Evolutionary conservation across 306 rosid genomes (phyloP).

Genomic region (Psophocarpus tetragonolobus): DNA sequence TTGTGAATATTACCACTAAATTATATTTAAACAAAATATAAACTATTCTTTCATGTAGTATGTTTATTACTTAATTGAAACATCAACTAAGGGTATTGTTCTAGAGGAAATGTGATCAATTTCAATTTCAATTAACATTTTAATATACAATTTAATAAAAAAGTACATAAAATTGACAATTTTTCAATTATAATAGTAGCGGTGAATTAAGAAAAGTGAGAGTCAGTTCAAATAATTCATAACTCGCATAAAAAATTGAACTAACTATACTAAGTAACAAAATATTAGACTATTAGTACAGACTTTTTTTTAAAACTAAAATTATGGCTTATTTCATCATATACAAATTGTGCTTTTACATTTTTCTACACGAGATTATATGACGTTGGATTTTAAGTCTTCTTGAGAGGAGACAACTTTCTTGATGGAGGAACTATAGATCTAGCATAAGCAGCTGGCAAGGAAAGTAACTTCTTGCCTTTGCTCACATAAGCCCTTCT

Average conservation of each 20-base stretch:
- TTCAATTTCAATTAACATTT: too few relatives aligned
- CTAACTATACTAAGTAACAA: neutral
- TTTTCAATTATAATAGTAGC: neutral
- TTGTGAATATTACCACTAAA: too few relatives aligned
- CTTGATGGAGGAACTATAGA: conserved; percentile 52
- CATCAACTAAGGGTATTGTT: too few relatives aligned
- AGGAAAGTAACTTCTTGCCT: conserved; percentile 62
- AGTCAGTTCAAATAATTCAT: neutral
- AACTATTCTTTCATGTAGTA: too few relatives aligned
- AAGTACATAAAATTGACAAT: too few relatives aligned
- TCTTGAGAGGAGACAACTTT: conserved; percentile 32
- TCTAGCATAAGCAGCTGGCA: conserved; percentile 70
- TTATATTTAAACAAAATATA: too few relatives aligned
- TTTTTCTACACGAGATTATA: conserved; percentile 26
- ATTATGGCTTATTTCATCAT: conserved; percentile 31
- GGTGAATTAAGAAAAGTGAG: neutral
- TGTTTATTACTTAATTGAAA: too few relatives aligned
- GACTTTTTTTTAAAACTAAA: neutral
- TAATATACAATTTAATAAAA: too few relatives aligned
- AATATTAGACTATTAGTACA: too few relatives aligned
- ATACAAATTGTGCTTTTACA: conserved; percentile 35
- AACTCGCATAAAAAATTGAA: neutral
- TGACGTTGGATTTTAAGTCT: conserved; percentile 32
- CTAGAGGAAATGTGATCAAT: too few relatives aligned
- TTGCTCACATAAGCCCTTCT: conserved; percentile 78